Conservation (phyloP, 352 stramenopile genomes). For the Thalassiosira mediterranea region DNA sequence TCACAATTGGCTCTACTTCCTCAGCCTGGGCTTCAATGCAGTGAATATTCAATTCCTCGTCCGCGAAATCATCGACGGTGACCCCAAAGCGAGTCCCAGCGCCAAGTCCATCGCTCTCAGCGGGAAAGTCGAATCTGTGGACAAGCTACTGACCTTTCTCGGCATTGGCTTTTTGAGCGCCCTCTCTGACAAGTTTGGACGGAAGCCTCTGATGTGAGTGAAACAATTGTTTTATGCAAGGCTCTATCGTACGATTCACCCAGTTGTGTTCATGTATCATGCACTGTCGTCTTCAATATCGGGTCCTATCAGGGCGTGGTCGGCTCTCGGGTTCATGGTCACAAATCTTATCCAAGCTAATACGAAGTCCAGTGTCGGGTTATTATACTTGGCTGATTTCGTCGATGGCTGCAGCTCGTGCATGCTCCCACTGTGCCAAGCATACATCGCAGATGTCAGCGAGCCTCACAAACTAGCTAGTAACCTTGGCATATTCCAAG, state of each 20-base stretch:
- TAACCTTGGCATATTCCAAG: slow-evolving; percentile 38
- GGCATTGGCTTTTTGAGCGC: slow-evolving; percentile 85
- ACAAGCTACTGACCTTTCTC: slow-evolving; percentile 87
- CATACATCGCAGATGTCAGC: slow-evolving; percentile 33
- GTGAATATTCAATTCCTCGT: slow-evolving; percentile 52
- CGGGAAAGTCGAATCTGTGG: slow-evolving; percentile 49
- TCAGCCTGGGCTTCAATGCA: slow-evolving; percentile 40
- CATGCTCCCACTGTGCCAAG: slow-evolving; percentile 36
- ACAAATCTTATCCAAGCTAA: slow-evolving; percentile 29
- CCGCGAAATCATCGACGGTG: slow-evolving; percentile 36
- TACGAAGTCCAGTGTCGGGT: slow-evolving; percentile 9
- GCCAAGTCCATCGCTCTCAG: slow-evolving; percentile 31
- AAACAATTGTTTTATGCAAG: background rate
- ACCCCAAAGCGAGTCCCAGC: slow-evolving; percentile 33
- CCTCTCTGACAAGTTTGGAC: slow-evolving; percentile 37
- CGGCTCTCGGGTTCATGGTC: slow-evolving; percentile 25
- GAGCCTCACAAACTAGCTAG: background rate
- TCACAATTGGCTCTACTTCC: slow-evolving; percentile 57
- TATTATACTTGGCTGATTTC: slow-evolving; percentile 31
- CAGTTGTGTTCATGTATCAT: background rate
- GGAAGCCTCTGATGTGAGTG: slow-evolving; percentile 45
- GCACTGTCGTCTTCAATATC: background rate
- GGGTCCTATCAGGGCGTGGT: slow-evolving; percentile 23
- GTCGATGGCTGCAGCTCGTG: slow-evolving; percentile 32
- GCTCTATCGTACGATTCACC: no score